Evolutionary conservation across 768 basidiomycete species (phyloP).

Genomic region (Leccinum uliginosum): DNA sequence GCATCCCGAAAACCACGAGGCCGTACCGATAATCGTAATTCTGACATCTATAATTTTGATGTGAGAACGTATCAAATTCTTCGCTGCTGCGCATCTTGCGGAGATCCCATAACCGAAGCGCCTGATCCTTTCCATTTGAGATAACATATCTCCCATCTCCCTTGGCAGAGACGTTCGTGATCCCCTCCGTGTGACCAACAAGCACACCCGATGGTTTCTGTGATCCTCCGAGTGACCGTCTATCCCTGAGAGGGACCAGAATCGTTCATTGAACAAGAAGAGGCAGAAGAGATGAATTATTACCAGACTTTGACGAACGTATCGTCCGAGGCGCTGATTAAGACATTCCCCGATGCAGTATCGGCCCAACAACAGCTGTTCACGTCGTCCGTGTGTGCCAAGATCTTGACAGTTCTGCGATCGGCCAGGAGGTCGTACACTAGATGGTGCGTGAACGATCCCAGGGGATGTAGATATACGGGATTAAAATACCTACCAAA

Average conservation of each 20-base stretch:
- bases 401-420: slow-evolving; percentile 74
- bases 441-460: slow-evolving; percentile 25
- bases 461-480: not conserved
- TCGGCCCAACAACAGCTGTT: slow-evolving; percentile 98
- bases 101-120: slow-evolving; percentile 87
- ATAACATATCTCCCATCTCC: slow-evolving; percentile 95
- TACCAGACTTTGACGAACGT: slow-evolving; percentile 94
- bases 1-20: not conserved
- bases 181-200: slow-evolving; percentile 93
- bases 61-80: slow-evolving; percentile 56
- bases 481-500: slow-evolving; percentile 45
- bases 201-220: slow-evolving; percentile 87
- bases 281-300: slow-evolving; percentile 7
- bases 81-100: slow-evolving; percentile 81
- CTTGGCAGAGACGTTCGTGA: slow-evolving; percentile 92
- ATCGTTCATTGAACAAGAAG: not conserved
- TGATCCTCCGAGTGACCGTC: slow-evolving; percentile 42
- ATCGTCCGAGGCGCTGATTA: slow-evolving; percentile 95
- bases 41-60: slow-evolving; percentile 49
- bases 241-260: slow-evolving; percentile 38
- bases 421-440: slow-evolving; percentile 90
- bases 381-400: slow-evolving; percentile 87
- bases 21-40: slow-evolving; percentile 82
- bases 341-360: slow-evolving; percentile 84
- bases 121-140: slow-evolving; percentile 95